Evolutionary conservation across 176 grass and related monocot species (phyloP), one percentile per base, ranked within the genome.

Genomic region (Luzula sylvatica): DNA sequence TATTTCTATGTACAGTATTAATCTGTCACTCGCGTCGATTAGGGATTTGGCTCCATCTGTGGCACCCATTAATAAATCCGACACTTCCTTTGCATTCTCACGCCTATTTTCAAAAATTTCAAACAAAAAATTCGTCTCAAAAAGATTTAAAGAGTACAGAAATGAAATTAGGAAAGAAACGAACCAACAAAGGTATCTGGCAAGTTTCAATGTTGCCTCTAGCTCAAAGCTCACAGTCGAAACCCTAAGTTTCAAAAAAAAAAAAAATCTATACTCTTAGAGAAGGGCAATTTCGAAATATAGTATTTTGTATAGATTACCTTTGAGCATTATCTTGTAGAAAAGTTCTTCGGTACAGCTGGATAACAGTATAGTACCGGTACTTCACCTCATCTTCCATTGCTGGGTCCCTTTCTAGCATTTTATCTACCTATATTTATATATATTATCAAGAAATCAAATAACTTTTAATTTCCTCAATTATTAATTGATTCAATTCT

Each of bases 191-290:
- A 98, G 65, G 52, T 90, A 98, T 83, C 92, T 90, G 59, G 86
- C 86, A 57, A 98, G 50, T 78, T 87, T 98, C 81, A 98, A 73
- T 49, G 92, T 71, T 52, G 92, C 92, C 70, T 98, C 92, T 69
- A 98, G 86, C 66, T 90, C 92, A 87, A 98, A 98, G 66, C 92
- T 98, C 78, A 98, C 78, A 55, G 92, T 87, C 71, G 92, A 98
- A 80, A 98, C 92, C 78, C 92, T 98, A 75, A 20, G 68, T 41
- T 29, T 26, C 55, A 44, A 44, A 38, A 74, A 15, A 64, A 64
- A 12, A 29, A 13, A 29, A 29, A 49, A 28, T 17, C 21, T 45
- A 59, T 15, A 19, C 13, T 5, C 3, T 32, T 32, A 32, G 5
- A 35, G 30, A 9, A 35, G 5, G 30, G 30, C 30, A 1, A 35